phyloP scores from a whole-genome alignment of 768 basidiomycete genomes.

The Tricholoma terreum region DNA sequence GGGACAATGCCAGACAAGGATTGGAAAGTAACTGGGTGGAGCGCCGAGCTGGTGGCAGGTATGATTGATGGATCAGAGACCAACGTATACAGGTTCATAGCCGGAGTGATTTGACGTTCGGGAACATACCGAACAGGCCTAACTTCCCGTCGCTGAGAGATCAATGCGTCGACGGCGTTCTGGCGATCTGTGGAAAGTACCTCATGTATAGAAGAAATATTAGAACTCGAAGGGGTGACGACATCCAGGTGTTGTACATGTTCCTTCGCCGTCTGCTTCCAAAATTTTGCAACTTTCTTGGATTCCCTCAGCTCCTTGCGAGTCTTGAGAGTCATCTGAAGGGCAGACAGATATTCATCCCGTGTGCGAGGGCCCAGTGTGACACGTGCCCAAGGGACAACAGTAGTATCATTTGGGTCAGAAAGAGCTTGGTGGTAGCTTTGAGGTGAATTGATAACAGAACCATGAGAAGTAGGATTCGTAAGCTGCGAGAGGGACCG shows the following conservation, averaged over 20 bases:
- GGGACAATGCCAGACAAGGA: too few species aligned
- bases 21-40: too few species aligned
- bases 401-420: too few species aligned
- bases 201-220: slow-evolving; percentile 36
- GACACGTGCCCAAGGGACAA: not conserved
- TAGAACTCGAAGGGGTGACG: slow-evolving; percentile 39
- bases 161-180: slow-evolving; percentile 28
- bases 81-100: not conserved
- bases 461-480: too few species aligned
- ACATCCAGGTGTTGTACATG: slow-evolving; percentile 19
- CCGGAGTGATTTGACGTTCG: not conserved
- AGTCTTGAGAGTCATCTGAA: slow-evolving; percentile 37
- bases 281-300: slow-evolving; percentile 48
- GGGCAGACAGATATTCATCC: slow-evolving; percentile 44
- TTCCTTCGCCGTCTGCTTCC: slow-evolving; percentile 27
- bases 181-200: slow-evolving; percentile 32
- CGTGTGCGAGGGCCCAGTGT: slow-evolving; percentile 30
- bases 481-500: too few species aligned
- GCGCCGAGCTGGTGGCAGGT: too few species aligned
- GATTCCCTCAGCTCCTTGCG: slow-evolving; percentile 43
- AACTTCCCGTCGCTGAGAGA: too few species aligned
- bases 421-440: too few species aligned
- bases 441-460: too few species aligned
- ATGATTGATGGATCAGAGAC: too few species aligned
- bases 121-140: not conserved